Conservation (phyloP, 2,329 filamentous ascomycete species). For the Mycogone perniciosa region DNA sequence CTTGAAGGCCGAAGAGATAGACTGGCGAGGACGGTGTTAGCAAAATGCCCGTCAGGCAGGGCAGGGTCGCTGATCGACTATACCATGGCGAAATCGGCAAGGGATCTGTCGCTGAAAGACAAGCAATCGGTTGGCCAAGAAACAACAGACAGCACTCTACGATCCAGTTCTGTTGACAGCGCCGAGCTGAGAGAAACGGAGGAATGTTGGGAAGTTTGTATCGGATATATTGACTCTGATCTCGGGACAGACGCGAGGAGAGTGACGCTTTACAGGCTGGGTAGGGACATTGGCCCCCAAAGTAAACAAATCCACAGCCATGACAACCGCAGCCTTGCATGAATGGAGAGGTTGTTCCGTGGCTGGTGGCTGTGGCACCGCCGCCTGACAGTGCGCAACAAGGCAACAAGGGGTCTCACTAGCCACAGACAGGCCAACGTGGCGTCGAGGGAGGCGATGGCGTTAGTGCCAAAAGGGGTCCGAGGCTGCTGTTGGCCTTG, state of each 20-base stretch:
- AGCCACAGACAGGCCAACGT: too few relatives aligned
- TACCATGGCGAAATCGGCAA: conserved; percentile 25
- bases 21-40: conserved; percentile 37
- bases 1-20: conserved; percentile 55
- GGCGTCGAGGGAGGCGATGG: not conserved
- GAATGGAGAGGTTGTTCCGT: conserved; percentile 7
- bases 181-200: not conserved
- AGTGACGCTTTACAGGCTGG: not conserved
- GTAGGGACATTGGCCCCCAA: conserved; percentile 7
- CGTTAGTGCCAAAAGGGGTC: not conserved
- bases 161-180: not conserved
- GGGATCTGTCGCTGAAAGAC: conserved; percentile 5
- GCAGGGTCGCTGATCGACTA: conserved; percentile 13
- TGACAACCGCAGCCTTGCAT: conserved; percentile 24
- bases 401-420: not conserved
- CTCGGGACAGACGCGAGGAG: not conserved
- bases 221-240: not conserved
- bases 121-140: conserved; percentile 17
- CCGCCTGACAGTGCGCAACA: not conserved
- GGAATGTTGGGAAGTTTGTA: not conserved
- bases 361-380: conserved; percentile 12
- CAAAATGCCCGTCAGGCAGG: conserved; percentile 19
- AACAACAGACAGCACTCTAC: conserved; percentile 11
- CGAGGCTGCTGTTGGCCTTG: not conserved
- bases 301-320: conserved; percentile 23